Conservation (phyloP, 1,284 basidiomycete species). For the Meira nashicola region DNA sequence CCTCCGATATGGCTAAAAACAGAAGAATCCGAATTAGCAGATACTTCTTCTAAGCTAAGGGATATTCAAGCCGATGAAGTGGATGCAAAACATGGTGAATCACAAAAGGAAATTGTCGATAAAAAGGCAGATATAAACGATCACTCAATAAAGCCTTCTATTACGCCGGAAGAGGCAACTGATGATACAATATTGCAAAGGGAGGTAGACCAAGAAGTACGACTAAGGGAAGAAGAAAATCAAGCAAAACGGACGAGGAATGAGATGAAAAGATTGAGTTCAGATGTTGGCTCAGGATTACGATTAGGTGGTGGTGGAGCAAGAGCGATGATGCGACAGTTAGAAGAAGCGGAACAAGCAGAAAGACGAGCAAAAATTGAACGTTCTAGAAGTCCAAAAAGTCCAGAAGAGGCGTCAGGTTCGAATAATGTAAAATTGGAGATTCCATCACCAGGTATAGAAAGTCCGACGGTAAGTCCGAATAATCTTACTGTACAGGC, state of each 20-base stretch:
- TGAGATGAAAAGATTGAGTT: constrained; percentile 6
- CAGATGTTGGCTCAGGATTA: not conserved
- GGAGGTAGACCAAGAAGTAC: constrained; percentile 3
- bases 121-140: not conserved
- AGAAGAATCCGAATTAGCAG: not conserved
- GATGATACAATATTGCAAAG: not conserved
- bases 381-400: not conserved
- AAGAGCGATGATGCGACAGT: constrained; percentile 11
- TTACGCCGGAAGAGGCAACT: not conserved
- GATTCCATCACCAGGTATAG: not conserved
- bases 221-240: constrained; percentile 5
- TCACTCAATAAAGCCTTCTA: not conserved
- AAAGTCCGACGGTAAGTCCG: not conserved
- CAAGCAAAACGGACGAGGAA: not conserved
- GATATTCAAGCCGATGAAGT: constrained; percentile 6
- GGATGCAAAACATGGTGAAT: not conserved
- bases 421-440: not conserved
- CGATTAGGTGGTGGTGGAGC: constrained; percentile 5
- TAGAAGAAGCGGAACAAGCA: constrained; percentile 7
- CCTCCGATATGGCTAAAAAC: not conserved
- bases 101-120: not conserved
- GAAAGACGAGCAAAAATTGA: constrained; percentile 5
- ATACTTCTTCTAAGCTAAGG: not conserved
- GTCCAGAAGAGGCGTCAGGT: not conserved
- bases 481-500: not conserved